A percentile compares a stretch with the other conserved stretches of the same genome.
These are phyloP conservation scores for Vicia sativa DNA, from an alignment of 306 rosid species.

Conservation along the genomic window DNA sequence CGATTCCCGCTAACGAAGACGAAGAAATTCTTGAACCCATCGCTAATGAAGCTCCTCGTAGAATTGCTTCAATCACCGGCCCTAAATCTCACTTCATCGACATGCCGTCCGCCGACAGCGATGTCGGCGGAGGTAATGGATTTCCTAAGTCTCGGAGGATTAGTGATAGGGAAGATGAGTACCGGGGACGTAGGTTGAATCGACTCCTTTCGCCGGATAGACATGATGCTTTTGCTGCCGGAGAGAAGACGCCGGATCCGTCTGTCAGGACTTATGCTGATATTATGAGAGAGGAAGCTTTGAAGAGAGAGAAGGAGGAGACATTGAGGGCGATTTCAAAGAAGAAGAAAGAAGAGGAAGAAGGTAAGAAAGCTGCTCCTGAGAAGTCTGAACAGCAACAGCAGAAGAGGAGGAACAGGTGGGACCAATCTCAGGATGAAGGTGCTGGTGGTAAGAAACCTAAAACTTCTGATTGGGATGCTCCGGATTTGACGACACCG, in stretches of 20 bases:
- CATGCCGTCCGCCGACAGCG: constrained; percentile 36
- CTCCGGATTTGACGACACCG: constrained; percentile 35
- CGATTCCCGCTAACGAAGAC: constrained; percentile 43
- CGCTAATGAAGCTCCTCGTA: constrained; percentile 37
- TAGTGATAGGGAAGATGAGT: constrained; percentile 39
- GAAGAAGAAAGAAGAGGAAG: constrained; percentile 46
- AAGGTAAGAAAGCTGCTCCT: constrained; percentile 31
- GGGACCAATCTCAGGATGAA: constrained; percentile 42
- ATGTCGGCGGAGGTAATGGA: not conserved
- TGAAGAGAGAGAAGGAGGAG: constrained; percentile 45
- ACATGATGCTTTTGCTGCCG: constrained; percentile 39
- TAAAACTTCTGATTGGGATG: constrained; percentile 44
- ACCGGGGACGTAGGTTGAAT: constrained; percentile 33
- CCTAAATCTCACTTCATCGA: constrained; percentile 26
- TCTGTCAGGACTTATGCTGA: constrained; percentile 20
- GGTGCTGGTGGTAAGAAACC: constrained; percentile 35
- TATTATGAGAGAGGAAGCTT: constrained; percentile 38
- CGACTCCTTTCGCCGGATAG: constrained; percentile 41
- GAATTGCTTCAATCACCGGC: constrained; percentile 34
- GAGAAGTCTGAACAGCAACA: not conserved
- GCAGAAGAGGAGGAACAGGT: constrained; percentile 47
- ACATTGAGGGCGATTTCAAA: constrained; percentile 27
- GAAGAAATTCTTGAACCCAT: constrained; percentile 31
- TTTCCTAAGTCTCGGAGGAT: constrained; percentile 28
- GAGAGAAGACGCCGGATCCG: constrained; percentile 44